Evolutionary conservation across 2,329 filamentous ascomycete genomes (phyloP).

Genomic region (Pseudogymnoascus sp.): DNA sequence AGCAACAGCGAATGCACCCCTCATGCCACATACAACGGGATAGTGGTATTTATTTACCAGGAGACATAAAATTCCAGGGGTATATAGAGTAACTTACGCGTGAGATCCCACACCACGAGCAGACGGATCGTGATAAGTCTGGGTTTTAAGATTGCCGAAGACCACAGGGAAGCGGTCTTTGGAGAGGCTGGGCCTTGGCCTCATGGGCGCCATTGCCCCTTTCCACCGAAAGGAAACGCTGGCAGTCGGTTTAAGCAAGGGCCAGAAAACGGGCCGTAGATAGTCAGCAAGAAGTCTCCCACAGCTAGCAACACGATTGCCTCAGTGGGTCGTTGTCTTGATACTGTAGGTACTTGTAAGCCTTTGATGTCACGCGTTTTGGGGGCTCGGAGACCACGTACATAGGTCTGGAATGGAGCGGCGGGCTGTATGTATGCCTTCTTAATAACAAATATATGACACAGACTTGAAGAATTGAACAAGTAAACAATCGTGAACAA

Average conservation of each 20-base stretch:
- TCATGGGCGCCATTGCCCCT: slow-evolving; percentile 20
- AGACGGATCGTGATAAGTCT: slow-evolving; percentile 57
- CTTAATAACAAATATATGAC: not conserved
- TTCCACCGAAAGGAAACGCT: not conserved
- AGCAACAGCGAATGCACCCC: not conserved
- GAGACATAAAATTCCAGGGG: not conserved
- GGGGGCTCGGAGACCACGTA: not conserved
- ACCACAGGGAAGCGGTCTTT: slow-evolving; percentile 61
- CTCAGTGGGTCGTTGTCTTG: not conserved
- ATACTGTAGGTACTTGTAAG: not conserved
- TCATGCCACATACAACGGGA: not conserved
- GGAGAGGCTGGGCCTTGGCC: slow-evolving; percentile 46
- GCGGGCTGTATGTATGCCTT: not conserved
- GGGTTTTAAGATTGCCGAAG: slow-evolving; percentile 61
- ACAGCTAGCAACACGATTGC: not conserved
- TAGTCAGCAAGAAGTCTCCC: not conserved
- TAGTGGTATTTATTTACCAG: not conserved
- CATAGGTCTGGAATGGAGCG: not conserved
- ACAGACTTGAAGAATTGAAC: not conserved
- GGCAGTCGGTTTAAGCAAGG: not conserved
- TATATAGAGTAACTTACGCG: slow-evolving; percentile 37
- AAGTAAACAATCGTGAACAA: not conserved
- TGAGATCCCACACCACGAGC: slow-evolving; percentile 46
- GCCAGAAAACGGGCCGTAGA: not conserved
- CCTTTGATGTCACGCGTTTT: not conserved